phyloP scores from a whole-genome alignment of 2,329 filamentous ascomycete species.

The Xylariaceae sp. region DNA sequence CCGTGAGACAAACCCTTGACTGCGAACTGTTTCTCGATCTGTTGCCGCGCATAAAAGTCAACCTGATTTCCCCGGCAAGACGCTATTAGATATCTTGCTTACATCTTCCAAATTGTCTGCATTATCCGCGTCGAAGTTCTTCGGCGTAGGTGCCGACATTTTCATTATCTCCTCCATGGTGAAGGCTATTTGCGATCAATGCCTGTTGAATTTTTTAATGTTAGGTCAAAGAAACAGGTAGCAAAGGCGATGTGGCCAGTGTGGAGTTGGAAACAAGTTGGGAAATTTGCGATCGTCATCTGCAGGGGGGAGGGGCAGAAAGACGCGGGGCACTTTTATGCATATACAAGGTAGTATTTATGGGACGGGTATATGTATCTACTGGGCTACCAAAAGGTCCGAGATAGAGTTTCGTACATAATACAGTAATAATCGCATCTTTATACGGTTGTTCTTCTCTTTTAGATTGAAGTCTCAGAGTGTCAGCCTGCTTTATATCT shows the following conservation, averaged over 20 bases:
- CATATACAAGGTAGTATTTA: no score
- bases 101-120: constrained; percentile 38
- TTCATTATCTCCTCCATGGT: constrained; percentile 34
- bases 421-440: no score
- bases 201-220: neutral
- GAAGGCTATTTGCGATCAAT: neutral
- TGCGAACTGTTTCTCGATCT: constrained; percentile 99
- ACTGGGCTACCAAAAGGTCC: neutral
- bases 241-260: no score
- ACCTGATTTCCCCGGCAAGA: constrained; percentile 9
- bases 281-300: neutral
- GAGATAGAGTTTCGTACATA: no score
- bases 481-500: no score
- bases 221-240: neutral
- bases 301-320: neutral
- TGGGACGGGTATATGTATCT: no score
- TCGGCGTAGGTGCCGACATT: constrained; percentile 39
- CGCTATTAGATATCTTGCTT: constrained; percentile 10
- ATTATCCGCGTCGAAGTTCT: constrained; percentile 54
- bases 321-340: neutral
- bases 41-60: neutral
- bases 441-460: no score
- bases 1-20: constrained; percentile 71
- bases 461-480: no score
- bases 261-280: no score